phyloP scores from a whole-genome alignment of 768 basidiomycete genomes.

The Trametes cinnabarina region DNA sequence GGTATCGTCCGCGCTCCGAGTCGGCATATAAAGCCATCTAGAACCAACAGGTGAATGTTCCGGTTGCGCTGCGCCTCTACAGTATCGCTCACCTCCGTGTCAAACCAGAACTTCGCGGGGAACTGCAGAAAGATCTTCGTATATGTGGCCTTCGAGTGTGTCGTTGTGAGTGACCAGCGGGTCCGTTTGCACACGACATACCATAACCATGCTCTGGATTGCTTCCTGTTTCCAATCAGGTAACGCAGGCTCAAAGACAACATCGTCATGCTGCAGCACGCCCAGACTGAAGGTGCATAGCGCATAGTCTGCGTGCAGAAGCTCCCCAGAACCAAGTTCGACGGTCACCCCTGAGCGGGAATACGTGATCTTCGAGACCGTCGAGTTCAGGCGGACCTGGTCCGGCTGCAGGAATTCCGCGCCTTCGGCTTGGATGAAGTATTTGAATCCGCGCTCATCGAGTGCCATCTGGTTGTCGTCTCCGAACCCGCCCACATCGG shows the following conservation, averaged over 20 bases:
- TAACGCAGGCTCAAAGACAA: conserved; percentile 51
- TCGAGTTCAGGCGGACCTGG: conserved; percentile 50
- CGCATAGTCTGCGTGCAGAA: conserved; percentile 52
- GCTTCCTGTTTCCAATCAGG: conserved; percentile 66
- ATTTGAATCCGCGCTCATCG: conserved; percentile 61
- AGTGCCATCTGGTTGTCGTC: conserved; percentile 49
- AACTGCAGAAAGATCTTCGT: conserved; percentile 71
- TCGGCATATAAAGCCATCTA: conserved; percentile 61
- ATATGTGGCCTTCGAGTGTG: conserved; percentile 45
- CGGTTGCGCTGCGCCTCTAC: not conserved
- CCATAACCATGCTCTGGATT: conserved; percentile 62
- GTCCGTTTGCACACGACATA: conserved; percentile 22
- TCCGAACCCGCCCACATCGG: conserved; percentile 55
- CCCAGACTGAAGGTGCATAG: conserved; percentile 67
- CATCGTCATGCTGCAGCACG: conserved; percentile 62
- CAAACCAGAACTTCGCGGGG: conserved; percentile 58
- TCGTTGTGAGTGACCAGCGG: no score
- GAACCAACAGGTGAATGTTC: not conserved
- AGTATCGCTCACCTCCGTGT: conserved; percentile 36
- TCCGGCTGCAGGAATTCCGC: conserved; percentile 46
- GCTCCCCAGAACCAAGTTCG: conserved; percentile 42
- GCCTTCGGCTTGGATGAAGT: conserved; percentile 56
- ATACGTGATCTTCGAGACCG: conserved; percentile 49
- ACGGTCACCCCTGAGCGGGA: conserved; percentile 46
- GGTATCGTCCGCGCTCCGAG: conserved; percentile 56